Evolutionary conservation across 305 asterid genomes (phyloP).

Genomic region (Fraxinus latifolia): DNA sequence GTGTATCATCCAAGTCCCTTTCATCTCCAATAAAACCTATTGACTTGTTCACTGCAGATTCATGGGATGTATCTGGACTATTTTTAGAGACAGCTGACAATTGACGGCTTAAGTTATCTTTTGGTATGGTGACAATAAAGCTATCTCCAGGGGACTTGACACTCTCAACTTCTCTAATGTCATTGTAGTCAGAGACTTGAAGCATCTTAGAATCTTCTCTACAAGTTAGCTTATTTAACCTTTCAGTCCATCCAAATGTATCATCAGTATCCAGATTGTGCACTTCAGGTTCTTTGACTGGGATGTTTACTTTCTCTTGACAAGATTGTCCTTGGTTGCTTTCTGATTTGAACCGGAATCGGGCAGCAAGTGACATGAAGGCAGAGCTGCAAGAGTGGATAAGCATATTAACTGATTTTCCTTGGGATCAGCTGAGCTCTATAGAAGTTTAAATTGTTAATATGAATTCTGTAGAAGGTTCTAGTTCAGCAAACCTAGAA

Average conservation of each 20-base stretch:
- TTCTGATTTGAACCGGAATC: background rate
- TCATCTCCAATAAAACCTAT: slow-evolving; percentile 42
- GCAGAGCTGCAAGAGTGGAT: slow-evolving; percentile 31
- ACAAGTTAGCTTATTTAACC: slow-evolving; percentile 32
- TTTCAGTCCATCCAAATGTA: slow-evolving; percentile 40
- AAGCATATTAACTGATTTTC: slow-evolving; percentile 7
- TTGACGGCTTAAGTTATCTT: slow-evolving; percentile 34
- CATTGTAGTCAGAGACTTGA: slow-evolving; percentile 34
- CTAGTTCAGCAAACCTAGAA: slow-evolving; percentile 61
- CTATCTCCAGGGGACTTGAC: slow-evolving; percentile 31
- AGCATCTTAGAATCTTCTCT: slow-evolving; percentile 35
- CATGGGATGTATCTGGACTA: slow-evolving; percentile 38
- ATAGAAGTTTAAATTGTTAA: background rate
- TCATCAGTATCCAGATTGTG: slow-evolving; percentile 42
- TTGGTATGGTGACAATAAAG: slow-evolving; percentile 28
- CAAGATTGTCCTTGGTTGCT: slow-evolving; percentile 27
- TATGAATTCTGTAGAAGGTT: background rate
- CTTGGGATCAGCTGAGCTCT: slow-evolving; percentile 14
- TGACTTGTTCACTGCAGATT: slow-evolving; percentile 38
- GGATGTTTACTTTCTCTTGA: slow-evolving; percentile 36
- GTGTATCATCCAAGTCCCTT: slow-evolving; percentile 53
- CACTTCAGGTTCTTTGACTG: slow-evolving; percentile 47
- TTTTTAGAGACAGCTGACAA: slow-evolving; percentile 37
- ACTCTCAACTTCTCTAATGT: slow-evolving; percentile 35
- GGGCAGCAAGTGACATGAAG: background rate